phyloP scores from a whole-genome alignment of 192 early-diverging fungal genomes.

The Coemansia sp. region DNA sequence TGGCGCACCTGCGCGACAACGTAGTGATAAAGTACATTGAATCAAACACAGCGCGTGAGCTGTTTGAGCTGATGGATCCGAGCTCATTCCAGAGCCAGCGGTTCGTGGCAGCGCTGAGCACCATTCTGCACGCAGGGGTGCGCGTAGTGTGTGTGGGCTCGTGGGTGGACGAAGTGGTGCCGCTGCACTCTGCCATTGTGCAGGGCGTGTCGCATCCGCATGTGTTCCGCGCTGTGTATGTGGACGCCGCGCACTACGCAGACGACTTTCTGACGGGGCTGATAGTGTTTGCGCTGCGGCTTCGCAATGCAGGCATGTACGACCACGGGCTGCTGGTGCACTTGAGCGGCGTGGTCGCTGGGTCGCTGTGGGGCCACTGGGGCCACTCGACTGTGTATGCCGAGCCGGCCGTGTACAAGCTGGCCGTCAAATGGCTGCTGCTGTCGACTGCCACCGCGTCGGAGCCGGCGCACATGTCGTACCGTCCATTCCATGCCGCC shows the following conservation, averaged over 20 bases:
- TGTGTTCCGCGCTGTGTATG: conserved; percentile 87
- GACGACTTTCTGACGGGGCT: conserved; percentile 84
- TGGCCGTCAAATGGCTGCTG: conserved; percentile 55
- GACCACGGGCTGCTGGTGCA: conserved; percentile 88
- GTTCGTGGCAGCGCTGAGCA: conserved; percentile 70
- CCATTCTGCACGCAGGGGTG: conserved; percentile 66
- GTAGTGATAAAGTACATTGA: conserved; percentile 87
- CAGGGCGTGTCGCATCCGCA: conserved; percentile 70
- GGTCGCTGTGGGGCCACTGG: conserved; percentile 80
- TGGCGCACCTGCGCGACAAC: conserved; percentile 78
- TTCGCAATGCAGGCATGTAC: conserved; percentile 83
- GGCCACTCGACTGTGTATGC: conserved; percentile 95
- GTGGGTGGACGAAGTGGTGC: conserved; percentile 97
- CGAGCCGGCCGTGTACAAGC: conserved; percentile 80
- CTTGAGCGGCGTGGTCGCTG: conserved; percentile 81
- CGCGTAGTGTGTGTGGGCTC: conserved; percentile 77
- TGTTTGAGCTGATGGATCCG: conserved; percentile 93
- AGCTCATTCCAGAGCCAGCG: conserved; percentile 64
- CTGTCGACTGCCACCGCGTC: conserved; percentile 49
- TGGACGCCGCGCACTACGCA: conserved; percentile 79
- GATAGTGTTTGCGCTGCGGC: conserved; percentile 80
- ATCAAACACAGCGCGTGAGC: conserved; percentile 82
- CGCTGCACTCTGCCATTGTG: conserved; percentile 77
- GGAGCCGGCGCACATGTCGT: conserved; percentile 39
- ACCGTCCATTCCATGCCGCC: conserved; percentile 64